Evolutionary conservation across 164 flowering plant genomes (phyloP), one percentile per base, ranked within the genome.

Genomic region (Umbilicus rupestris): DNA sequence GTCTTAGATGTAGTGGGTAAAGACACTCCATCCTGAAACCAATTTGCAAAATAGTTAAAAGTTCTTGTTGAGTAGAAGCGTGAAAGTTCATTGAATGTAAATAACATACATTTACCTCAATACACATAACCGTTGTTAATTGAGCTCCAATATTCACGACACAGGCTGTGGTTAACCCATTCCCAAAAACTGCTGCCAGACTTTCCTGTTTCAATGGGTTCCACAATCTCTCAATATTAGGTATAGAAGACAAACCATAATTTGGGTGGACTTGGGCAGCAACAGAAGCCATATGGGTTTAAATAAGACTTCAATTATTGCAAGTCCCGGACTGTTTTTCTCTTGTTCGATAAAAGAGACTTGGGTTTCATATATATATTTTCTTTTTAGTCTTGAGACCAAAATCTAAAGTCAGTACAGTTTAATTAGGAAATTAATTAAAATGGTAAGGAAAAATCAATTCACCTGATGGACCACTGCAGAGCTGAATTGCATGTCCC

Each of bases 81-180:
- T 1, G 29, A 50, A 45, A 16, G 37, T 35, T 35, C 37, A 35
- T 26, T 39, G 47, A 28, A 64, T 64, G 29, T 19, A 50, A 35
- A 6, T 17, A 5, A 68, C n/a, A 42, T 62, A 39, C 10, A 45
- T 46, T 73, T 78, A 88, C 99, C 97, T 95, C 99, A 60, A 95
- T 63, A 72, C 99, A 95, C 63, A 87, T 81, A 69, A 95, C 83
- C 63, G 99, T 86, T 55, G 92, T 85, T 78, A 86, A 86, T 73
- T 95, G 97, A 68, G 97, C 94, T 69, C 99, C 99, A 58, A 94
- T 75, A 68, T 85, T 95, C 60, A 92, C 97, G 72, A 92, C 81
- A 76, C 99, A 95, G 72, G 97, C 97, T 26, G 99, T 92, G 58
- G 96, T 88, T 70, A 95, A 75, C 10, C 99, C 99, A 85, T 92